phyloP scores from a whole-genome alignment of 306 rosid genomes.

The Prunus persica region Prunus_persica_NCBIv2 NC_034010.1:2647501-2648000 shows the following conservation, averaged over 20 bases:
- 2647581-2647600: conserved; percentile 4
- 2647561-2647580: conserved; percentile 2
- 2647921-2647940: conserved; percentile 19
- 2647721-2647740: conserved; percentile 9
- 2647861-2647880: conserved; percentile 7
- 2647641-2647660: conserved; percentile 8
- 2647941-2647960: conserved; percentile 8
- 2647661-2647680: conserved; percentile 9
- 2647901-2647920: conserved; percentile 21
- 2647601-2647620: conserved; percentile 13
- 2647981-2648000: background rate
- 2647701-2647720: conserved; percentile 10
- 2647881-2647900: conserved; percentile 20
- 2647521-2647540: background rate
- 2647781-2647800: background rate
- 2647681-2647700: background rate
- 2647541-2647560: conserved; percentile 6
- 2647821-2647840: conserved; percentile 1
- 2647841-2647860: conserved; percentile 6
- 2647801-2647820: background rate
- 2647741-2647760: conserved; percentile 4
- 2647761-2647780: background rate
- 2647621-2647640: background rate
- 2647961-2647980: conserved; percentile 18
- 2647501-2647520: background rate